Conservation (phyloP, 345 rosid species). For the Pseudoturritis turrita region DNA sequence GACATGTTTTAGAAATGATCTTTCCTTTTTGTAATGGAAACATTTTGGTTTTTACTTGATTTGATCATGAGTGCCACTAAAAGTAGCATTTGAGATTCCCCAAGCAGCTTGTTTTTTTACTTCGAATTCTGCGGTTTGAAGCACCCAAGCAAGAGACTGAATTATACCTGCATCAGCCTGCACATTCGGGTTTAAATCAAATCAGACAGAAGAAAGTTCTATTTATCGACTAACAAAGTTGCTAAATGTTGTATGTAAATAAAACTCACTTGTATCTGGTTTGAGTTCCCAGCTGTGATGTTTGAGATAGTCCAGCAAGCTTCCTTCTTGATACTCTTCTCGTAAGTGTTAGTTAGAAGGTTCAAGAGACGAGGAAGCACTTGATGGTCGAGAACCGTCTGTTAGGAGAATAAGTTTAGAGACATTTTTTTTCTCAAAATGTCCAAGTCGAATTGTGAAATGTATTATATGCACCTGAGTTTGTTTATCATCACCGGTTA, state of each 20-base stretch:
- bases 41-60: slow-evolving; percentile 44
- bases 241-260: background rate
- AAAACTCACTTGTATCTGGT: slow-evolving; percentile 37
- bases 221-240: background rate
- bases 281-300: slow-evolving; percentile 68
- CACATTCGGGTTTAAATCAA: background rate
- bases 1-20: background rate
- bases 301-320: slow-evolving; percentile 91
- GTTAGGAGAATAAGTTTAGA: background rate
- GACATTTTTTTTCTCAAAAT: slow-evolving; percentile 2
- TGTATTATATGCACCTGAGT: slow-evolving; percentile 55
- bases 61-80: slow-evolving; percentile 69
- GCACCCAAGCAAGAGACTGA: slow-evolving; percentile 48
- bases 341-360: slow-evolving; percentile 48
- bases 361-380: slow-evolving; percentile 63
- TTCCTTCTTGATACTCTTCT: slow-evolving; percentile 88
- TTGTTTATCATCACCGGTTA: slow-evolving; percentile 72
- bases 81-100: slow-evolving; percentile 76
- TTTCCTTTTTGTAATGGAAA: background rate
- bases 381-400: slow-evolving; percentile 62
- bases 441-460: background rate
- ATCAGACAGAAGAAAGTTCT: background rate
- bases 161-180: slow-evolving; percentile 62
- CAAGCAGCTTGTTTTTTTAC: slow-evolving; percentile 83
- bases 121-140: slow-evolving; percentile 67